These are phyloP conservation scores for Hymenoscyphus scutula DNA, from an alignment of 2,329 filamentous ascomycete species.

Conservation along the genomic window DNA sequence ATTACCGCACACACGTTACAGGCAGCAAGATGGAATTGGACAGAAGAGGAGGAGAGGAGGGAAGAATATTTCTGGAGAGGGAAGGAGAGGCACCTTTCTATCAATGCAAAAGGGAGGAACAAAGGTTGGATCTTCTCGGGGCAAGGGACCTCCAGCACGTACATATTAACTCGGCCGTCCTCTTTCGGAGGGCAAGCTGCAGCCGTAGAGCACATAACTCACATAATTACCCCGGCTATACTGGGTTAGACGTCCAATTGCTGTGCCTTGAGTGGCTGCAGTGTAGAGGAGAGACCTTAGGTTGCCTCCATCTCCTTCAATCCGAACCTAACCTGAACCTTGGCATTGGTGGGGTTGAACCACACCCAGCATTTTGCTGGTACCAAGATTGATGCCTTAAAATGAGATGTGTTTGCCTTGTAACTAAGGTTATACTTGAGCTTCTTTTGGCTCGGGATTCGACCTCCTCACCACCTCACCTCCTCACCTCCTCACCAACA, in stretches of 20 bases:
- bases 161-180: background rate
- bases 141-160: background rate
- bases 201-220: background rate
- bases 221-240: slow-evolving; percentile 1
- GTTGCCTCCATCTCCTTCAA: background rate
- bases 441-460: too few relatives aligned
- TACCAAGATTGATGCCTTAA: too few relatives aligned
- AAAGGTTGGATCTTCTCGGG: background rate
- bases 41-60: background rate
- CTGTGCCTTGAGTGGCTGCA: background rate
- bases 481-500: too few relatives aligned
- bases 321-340: background rate
- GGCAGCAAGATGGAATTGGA: background rate
- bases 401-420: too few relatives aligned
- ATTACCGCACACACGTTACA: background rate
- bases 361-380: background rate
- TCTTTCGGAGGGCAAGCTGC: background rate
- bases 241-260: background rate
- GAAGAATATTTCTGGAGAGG: background rate
- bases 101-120: background rate
- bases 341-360: slow-evolving; percentile 3
- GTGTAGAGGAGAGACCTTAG: too few relatives aligned
- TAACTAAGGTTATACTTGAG: too few relatives aligned
- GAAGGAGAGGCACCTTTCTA: background rate
- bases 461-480: too few relatives aligned